Conservation (phyloP, 1,284 basidiomycete genomes). For the Pseudozyma sp. region DNA sequence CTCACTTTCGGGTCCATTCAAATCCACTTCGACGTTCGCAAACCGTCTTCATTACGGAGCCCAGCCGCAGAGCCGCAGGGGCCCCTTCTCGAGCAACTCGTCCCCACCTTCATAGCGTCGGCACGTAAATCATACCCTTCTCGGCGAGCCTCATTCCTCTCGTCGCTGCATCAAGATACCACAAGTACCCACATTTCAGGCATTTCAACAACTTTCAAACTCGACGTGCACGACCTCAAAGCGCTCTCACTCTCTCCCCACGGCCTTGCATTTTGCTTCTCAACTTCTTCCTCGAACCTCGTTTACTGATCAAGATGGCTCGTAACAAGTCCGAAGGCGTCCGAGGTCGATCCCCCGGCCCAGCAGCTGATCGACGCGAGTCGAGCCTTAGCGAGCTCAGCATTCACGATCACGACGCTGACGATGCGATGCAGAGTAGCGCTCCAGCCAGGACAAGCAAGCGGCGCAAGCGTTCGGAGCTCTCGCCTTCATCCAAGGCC, state of each 20-base stretch:
- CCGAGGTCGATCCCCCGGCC: slow-evolving; percentile 41
- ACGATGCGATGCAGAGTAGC: neutral
- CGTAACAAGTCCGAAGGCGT: slow-evolving; percentile 24
- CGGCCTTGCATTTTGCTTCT: neutral
- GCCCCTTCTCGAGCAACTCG: neutral
- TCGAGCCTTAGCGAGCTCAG: slow-evolving; percentile 22
- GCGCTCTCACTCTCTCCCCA: neutral
- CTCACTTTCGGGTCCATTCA: slow-evolving; percentile 20
- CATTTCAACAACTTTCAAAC: neutral
- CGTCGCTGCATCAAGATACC: slow-evolving; percentile 12
- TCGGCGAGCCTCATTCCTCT: neutral
- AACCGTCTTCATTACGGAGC: slow-evolving; percentile 3
- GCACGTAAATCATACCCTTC: slow-evolving; percentile 13
- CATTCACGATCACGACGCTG: slow-evolving; percentile 13
- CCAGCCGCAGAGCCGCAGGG: neutral
- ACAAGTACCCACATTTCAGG: neutral
- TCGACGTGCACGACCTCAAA: neutral
- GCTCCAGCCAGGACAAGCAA: slow-evolving; percentile 37
- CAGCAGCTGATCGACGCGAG: slow-evolving; percentile 35
- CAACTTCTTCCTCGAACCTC: neutral
- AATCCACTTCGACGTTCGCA: slow-evolving; percentile 8
- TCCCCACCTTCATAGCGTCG: slow-evolving; percentile 6
- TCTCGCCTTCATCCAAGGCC: slow-evolving; percentile 45
- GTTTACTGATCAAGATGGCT: slow-evolving; percentile 10
- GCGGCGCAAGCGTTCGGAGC: slow-evolving; percentile 41